These are phyloP conservation scores for Gossypium aridum DNA, from an alignment of 441 rosid genomes.

Conservation along the genomic window DNA sequence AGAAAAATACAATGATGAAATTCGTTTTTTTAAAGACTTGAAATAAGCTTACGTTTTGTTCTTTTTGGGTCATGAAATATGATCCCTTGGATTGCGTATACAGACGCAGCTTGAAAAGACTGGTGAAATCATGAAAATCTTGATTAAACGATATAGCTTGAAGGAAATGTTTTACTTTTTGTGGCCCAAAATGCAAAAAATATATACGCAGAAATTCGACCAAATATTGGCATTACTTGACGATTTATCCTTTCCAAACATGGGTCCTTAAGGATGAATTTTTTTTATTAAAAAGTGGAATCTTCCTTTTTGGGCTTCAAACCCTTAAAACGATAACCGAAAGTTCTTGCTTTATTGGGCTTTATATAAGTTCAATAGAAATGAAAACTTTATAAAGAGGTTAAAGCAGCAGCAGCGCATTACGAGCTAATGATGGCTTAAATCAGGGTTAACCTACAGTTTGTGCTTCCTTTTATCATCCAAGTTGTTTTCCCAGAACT, in stretches of 20 bases:
- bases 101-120: background rate
- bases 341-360: background rate
- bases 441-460: background rate
- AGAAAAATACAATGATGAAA: too few relatives aligned
- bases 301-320: background rate
- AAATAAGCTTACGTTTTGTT: too few relatives aligned
- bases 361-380: background rate
- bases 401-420: background rate
- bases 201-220: background rate
- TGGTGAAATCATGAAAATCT: slow-evolving; percentile 8
- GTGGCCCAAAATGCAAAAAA: background rate
- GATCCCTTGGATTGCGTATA: background rate
- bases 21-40: too few relatives aligned
- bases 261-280: background rate
- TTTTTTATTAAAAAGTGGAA: too few relatives aligned
- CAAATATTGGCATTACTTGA: background rate
- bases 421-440: too few relatives aligned
- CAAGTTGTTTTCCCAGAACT: background rate
- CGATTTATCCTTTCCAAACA: background rate
- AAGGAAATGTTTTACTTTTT: slow-evolving; percentile 16
- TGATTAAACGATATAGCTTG: slow-evolving; percentile 13
- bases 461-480: background rate
- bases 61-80: background rate
- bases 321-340: background rate
- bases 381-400: background rate